A percentile compares a stretch with the other conserved stretches of the same genome.
Conservation (phyloP, 306 rosid genomes). For the Datisca glomerata region DNA sequence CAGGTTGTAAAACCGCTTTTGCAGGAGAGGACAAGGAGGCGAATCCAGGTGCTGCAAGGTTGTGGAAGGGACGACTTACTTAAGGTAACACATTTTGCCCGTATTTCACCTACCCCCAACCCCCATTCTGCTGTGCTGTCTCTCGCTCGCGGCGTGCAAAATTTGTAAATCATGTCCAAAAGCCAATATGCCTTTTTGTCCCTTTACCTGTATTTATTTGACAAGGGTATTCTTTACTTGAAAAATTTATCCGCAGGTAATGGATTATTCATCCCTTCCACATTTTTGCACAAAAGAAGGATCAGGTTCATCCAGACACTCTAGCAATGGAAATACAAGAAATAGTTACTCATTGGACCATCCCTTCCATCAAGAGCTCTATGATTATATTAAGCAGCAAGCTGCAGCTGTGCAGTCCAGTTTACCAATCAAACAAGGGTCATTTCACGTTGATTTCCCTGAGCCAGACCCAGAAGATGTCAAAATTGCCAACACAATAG, state of each 20-base stretch:
- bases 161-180: no score
- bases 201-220: background rate
- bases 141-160: no score
- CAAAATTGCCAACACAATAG: constrained; percentile 44
- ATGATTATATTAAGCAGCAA: constrained; percentile 56
- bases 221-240: background rate
- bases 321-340: constrained; percentile 33
- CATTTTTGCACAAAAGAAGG: constrained; percentile 84
- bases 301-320: constrained; percentile 67
- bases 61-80: constrained; percentile 80
- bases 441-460: constrained; percentile 74
- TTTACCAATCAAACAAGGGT: constrained; percentile 65
- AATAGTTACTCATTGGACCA: constrained; percentile 77
- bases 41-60: constrained; percentile 79
- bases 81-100: constrained; percentile 35
- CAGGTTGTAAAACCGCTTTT: constrained; percentile 88
- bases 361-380: constrained; percentile 79
- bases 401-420: constrained; percentile 23
- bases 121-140: background rate
- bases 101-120: background rate
- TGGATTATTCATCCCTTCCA: constrained; percentile 79
- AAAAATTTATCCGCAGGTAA: constrained; percentile 40
- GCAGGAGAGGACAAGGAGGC: constrained; percentile 91
- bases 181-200: no score
- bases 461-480: constrained; percentile 49